Conservation (phyloP, 2,329 filamentous ascomycete species). For the Camptophora hylomeconis region DNA sequence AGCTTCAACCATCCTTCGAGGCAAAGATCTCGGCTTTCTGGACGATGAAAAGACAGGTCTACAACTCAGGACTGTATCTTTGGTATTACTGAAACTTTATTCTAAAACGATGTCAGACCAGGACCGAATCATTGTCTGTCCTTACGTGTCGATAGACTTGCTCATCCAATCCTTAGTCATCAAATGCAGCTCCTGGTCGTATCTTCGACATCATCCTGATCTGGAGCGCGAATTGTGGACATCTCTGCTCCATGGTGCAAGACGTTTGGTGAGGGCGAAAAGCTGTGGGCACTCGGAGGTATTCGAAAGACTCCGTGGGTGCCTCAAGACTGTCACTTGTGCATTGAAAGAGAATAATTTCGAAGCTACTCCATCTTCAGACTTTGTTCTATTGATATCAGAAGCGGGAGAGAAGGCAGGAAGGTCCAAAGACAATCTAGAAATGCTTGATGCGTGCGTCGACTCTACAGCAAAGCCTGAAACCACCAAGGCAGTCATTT, state of each 20-base stretch:
- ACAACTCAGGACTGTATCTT: slow-evolving; percentile 32
- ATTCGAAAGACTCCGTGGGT: too few species aligned
- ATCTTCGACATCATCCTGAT: slow-evolving; percentile 29
- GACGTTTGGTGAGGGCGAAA: too few species aligned
- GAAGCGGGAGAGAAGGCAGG: too few species aligned
- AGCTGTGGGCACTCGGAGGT: too few species aligned
- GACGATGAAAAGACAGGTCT: slow-evolving; percentile 27
- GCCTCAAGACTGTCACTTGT: too few species aligned
- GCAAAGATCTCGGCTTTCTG: slow-evolving; percentile 24
- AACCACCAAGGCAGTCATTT: too few species aligned
- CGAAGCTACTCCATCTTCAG: too few species aligned
- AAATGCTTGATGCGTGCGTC: too few species aligned
- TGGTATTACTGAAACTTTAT: slow-evolving; percentile 20
- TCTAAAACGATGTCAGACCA: slow-evolving; percentile 5
- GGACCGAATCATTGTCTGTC: slow-evolving; percentile 1
- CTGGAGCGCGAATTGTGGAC: slow-evolving; percentile 29
- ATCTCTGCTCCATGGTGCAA: slow-evolving; percentile 29
- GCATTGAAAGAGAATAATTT: too few species aligned
- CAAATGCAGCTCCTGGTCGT: slow-evolving; percentile 31
- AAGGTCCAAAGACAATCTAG: too few species aligned
- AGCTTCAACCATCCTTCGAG: slow-evolving; percentile 23
- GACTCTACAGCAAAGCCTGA: too few species aligned
- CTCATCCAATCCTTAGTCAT: slow-evolving; percentile 28
- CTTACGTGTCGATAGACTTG: slow-evolving; percentile 2
- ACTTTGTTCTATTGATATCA: too few species aligned